A percentile compares a stretch with the other conserved stretches of the same genome.
Conservation (phyloP, 1,284 basidiomycete genomes). For the Sanghuangporus sanghuang region DNA sequence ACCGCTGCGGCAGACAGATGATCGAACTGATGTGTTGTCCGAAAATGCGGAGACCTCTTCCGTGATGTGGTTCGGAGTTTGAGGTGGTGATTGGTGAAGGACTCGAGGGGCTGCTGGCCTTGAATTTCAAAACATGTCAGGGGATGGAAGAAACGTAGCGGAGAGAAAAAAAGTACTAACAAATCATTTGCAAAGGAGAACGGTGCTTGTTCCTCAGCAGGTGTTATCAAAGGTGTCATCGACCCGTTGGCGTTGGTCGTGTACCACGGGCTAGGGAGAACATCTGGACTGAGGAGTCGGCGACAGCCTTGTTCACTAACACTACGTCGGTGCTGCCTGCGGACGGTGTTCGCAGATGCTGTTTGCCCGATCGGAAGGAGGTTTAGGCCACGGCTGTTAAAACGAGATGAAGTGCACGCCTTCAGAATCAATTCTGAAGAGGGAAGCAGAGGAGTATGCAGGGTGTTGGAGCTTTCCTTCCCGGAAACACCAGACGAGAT, state of each 20-base stretch:
- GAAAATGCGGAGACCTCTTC: not conserved
- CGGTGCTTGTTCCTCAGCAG: slow-evolving; percentile 7
- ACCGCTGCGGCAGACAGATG: slow-evolving; percentile 3
- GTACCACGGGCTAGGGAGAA: slow-evolving; percentile 4
- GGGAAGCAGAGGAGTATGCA: slow-evolving; percentile 14
- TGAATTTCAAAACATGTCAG: not conserved
- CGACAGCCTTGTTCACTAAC: slow-evolving; percentile 10
- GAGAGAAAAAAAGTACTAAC: slow-evolving; percentile 3
- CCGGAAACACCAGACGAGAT: not conserved
- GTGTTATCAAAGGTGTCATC: slow-evolving; percentile 10
- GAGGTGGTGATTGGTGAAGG: slow-evolving; percentile 4
- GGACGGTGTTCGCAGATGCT: not conserved
- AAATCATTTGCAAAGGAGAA: slow-evolving; percentile 9
- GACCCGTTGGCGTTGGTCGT: slow-evolving; percentile 1
- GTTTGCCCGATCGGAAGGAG: slow-evolving; percentile 16
- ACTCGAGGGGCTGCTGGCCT: slow-evolving; percentile 9
- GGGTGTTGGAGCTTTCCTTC: not conserved
- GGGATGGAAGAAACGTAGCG: not conserved
- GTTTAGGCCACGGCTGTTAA: slow-evolving; percentile 1
- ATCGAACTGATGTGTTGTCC: not conserved
- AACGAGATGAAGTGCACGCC: not conserved
- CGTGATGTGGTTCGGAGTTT: not conserved
- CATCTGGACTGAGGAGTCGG: not conserved
- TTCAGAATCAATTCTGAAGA: slow-evolving; percentile 16
- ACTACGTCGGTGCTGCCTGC: slow-evolving; percentile 11